These are phyloP conservation scores for Ophidiomyces ophidiicola DNA, from an alignment of 2,329 filamentous ascomycete genomes.

Conservation along the genomic window DNA sequence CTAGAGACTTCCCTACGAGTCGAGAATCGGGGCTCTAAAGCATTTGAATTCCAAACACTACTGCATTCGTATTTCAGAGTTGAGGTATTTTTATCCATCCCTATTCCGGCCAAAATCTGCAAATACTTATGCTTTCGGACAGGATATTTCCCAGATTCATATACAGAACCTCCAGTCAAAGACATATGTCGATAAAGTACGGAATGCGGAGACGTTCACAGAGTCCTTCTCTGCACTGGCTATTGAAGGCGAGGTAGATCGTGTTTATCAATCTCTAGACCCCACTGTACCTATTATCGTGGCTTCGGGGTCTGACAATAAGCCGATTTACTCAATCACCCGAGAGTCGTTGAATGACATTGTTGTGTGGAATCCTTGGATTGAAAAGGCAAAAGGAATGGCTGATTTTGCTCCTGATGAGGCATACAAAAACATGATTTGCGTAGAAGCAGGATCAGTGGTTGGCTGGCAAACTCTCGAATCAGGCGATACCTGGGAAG, in stretches of 20 bases:
- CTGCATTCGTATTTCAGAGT: slow-evolving; percentile 83
- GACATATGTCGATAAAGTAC: slow-evolving; percentile 73
- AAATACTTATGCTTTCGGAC: neutral
- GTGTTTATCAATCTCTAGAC: slow-evolving; percentile 61
- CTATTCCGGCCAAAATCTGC: neutral
- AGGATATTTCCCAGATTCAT: slow-evolving; percentile 67
- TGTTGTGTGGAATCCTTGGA: slow-evolving; percentile 96
- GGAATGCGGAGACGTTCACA: slow-evolving; percentile 49
- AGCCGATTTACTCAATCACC: slow-evolving; percentile 57
- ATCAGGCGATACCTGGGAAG: slow-evolving; percentile 58
- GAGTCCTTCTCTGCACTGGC: slow-evolving; percentile 53
- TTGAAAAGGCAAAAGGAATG: slow-evolving; percentile 68
- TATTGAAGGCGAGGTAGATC: slow-evolving; percentile 71
- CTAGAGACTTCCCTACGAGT: slow-evolving; percentile 75
- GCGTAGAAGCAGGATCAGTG: slow-evolving; percentile 81
- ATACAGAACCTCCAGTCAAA: slow-evolving; percentile 66
- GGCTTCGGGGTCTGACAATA: slow-evolving; percentile 43
- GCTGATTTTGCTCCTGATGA: slow-evolving; percentile 80
- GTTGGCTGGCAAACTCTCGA: slow-evolving; percentile 73
- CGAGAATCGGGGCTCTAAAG: slow-evolving; percentile 68
- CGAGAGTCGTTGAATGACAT: slow-evolving; percentile 78
- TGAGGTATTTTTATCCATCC: slow-evolving; percentile 43
- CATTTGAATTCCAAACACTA: slow-evolving; percentile 84
- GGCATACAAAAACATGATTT: slow-evolving; percentile 86
- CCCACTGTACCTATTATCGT: slow-evolving; percentile 36